Evolutionary conservation across 305 asterid genomes (phyloP), one percentile per base, ranked within the genome.

Genomic region (Solanum aculeatissimum): DNA sequence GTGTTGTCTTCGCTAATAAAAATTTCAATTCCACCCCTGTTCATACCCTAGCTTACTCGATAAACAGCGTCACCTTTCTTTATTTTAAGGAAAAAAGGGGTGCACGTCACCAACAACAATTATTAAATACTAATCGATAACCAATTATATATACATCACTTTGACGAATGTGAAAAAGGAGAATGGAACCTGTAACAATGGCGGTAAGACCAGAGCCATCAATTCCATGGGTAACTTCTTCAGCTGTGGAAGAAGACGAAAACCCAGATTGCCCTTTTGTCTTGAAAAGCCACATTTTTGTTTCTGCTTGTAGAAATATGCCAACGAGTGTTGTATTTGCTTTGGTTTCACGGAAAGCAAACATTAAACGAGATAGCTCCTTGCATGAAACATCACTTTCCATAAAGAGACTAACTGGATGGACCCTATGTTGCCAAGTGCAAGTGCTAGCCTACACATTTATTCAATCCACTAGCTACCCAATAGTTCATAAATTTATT

Each of bases 121-220:
- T 40, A 29, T 65, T 21, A 62, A 35, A 32, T 18, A 68, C 47
- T 1, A 51, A 75, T 47, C 18, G 5, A 49, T 51, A 25, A 38
- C 60, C 14, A 75, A 75, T 65, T 29, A 3, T 9, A 57, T 6
- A 27, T 5, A 13, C 14, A 27, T 27, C 15, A 42, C 18, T 21
- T 54, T 53, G 16, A 55, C 38, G 55, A 10, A 49, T 15, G 11
- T n/a, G 12, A 81, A 82, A 45, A 13, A 57, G 43, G 62, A 81
- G 10, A 35, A n/a, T 70, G 8, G n/a, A 78, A 94, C 97, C 95
- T 83, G 98, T 95, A 89, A 95, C 98, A 89, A 95, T 91, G 87
- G 98, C 98, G 40, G 98, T 95, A 87, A 94, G 96, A 6, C 91
- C 94, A 84, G 94, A 90, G 82, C 88, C 97, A 42, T 94, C 96